Conservation (phyloP, 768 basidiomycete species). For the Tubosaeta sp. region DNA sequence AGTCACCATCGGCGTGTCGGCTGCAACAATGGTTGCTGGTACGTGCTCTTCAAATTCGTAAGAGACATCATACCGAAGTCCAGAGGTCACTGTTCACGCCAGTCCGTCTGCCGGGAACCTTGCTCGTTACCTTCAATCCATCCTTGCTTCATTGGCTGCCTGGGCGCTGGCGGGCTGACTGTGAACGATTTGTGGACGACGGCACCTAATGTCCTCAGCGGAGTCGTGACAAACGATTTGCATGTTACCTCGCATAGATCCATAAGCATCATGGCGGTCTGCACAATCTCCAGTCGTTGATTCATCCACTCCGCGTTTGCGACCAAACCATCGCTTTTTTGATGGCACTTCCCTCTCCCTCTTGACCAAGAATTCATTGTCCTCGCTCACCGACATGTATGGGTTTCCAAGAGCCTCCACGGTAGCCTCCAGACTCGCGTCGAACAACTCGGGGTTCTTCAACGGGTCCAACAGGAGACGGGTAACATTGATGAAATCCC, state of each 20-base stretch:
- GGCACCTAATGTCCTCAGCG: neutral
- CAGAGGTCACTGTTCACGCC: conserved; percentile 9
- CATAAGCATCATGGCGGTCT: no score
- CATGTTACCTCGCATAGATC: no score
- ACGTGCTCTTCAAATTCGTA: conserved; percentile 14
- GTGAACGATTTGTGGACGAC: conserved; percentile 7
- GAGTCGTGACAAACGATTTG: no score
- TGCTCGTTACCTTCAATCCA: conserved; percentile 3
- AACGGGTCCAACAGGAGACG: conserved; percentile 1
- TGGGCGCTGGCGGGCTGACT: conserved; percentile 14
- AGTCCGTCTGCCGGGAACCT: conserved; percentile 10
- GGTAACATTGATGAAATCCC: conserved; percentile 2
- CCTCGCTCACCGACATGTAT: neutral
- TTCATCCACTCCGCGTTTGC: neutral
- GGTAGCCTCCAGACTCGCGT: neutral
- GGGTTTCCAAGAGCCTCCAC: conserved; percentile 1
- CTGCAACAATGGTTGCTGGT: conserved; percentile 13
- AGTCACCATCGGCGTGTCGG: conserved; percentile 8
- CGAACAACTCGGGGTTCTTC: conserved; percentile 2
- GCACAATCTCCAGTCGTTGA: neutral
- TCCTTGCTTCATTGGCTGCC: conserved; percentile 4
- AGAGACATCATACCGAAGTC: conserved; percentile 11
- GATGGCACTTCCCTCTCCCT: no score
- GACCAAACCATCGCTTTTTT: neutral
- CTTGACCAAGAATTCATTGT: neutral